Percentiles rank a stretch among this genome's conserved stretches.
Conservation (phyloP, 2,329 filamentous ascomycete genomes). For the Fusarium sp. region DNA sequence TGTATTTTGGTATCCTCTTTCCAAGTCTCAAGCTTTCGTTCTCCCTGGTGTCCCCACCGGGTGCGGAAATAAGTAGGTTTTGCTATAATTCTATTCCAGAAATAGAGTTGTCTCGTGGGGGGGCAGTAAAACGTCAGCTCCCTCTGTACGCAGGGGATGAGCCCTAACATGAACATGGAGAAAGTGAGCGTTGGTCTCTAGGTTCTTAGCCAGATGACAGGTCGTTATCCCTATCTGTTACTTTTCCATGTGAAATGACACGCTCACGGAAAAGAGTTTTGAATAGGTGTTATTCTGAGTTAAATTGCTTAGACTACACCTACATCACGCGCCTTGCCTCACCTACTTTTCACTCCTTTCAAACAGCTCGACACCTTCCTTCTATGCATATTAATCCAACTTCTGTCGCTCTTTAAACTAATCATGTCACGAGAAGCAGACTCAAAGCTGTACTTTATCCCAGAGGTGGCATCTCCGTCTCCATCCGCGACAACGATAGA, state of each 20-base stretch:
- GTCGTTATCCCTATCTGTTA: no score
- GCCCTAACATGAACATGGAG: not conserved
- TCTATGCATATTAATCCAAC: not conserved
- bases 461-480: accelerated
- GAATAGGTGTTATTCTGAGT: accelerated
- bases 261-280: accelerated
- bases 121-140: not conserved
- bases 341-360: not conserved
- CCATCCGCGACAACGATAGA: not conserved
- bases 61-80: no score
- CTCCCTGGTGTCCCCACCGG: no score
- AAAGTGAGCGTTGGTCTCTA: accelerated
- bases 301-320: accelerated
- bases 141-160: not conserved
- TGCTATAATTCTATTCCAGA: accelerated
- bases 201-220: accelerated
- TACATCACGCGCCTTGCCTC: not conserved
- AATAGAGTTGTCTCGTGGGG: accelerated
- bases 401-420: accelerated
- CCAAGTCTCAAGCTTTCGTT: no score
- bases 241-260: accelerated
- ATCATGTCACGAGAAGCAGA: not conserved
- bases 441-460: not conserved
- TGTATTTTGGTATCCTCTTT: no score
- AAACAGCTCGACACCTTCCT: accelerated